Percentiles rank a stretch among this genome's conserved stretches.
Conservation (phyloP, 192 early-diverging fungal genomes). For the Spinellus fusiger region DNA sequence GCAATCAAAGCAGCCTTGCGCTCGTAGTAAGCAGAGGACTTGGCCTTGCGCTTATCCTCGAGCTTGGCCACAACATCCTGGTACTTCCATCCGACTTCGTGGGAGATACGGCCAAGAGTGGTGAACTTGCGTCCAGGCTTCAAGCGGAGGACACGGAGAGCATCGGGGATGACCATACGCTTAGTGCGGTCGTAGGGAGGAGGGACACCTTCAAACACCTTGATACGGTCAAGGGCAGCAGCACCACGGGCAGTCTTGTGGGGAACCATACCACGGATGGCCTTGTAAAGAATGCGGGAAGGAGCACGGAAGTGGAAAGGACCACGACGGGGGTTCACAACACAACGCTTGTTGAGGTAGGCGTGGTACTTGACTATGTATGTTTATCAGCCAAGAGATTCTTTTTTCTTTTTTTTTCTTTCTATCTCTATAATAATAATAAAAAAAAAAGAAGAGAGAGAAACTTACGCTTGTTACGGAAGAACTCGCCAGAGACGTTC, state of each 20-base stretch:
- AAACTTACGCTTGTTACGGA: constrained; percentile 96
- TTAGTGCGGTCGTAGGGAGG: constrained; percentile 95
- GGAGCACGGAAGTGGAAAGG: constrained; percentile 99
- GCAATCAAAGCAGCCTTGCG: constrained; percentile 63
- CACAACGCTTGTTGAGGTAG: constrained; percentile 96
- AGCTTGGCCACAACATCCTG: constrained; percentile 92
- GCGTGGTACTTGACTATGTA: constrained; percentile 84
- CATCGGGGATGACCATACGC: constrained; percentile 95
- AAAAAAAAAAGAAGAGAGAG: neutral
- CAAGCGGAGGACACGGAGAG: constrained; percentile 94
- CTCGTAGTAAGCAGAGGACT: constrained; percentile 87
- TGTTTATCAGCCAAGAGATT: neutral
- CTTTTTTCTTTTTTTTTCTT: neutral
- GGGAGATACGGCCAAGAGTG: constrained; percentile 85
- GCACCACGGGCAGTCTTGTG: constrained; percentile 99
- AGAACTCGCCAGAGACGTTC: constrained; percentile 97
- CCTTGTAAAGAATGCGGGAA: constrained; percentile 94
- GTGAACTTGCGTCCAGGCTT: constrained; percentile 98
- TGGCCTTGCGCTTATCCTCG: constrained; percentile 99
- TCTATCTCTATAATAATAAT: neutral
- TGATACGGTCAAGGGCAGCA: constrained; percentile 93
- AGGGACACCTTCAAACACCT: constrained; percentile 99
- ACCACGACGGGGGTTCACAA: constrained; percentile 95
- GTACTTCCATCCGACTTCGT: constrained; percentile 99
- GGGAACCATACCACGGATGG: constrained; percentile 97